Evolutionary conservation across 345 rosid genomes (phyloP).

Genomic region (Pelargonium nanum): DNA sequence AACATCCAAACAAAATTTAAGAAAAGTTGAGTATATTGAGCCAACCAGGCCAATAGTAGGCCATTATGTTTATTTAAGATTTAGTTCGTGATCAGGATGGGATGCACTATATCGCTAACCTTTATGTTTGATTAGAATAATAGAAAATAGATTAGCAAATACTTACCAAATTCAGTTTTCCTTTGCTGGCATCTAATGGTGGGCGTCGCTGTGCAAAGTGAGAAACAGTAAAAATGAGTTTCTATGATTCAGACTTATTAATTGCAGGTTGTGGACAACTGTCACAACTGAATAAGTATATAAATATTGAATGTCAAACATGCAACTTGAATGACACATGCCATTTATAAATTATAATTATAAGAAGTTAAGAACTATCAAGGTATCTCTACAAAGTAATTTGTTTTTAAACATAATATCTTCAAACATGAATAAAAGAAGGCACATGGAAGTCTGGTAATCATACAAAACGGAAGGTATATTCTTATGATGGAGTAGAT

Average conservation of each 20-base stretch:
- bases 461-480: not conserved
- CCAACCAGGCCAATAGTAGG: no score
- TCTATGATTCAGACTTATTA: not conserved
- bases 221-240: constrained; percentile 5
- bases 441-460: not conserved
- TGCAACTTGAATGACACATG: no score
- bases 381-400: not conserved
- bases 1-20: no score
- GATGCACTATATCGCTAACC: no score
- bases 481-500: not conserved
- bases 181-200: constrained; percentile 45
- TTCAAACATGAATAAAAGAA: not conserved
- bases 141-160: no score
- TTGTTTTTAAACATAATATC: not conserved
- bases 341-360: no score
- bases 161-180: constrained; percentile 61
- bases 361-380: not conserved
- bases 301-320: no score
- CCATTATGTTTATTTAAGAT: no score
- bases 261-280: not conserved
- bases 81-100: no score
- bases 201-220: constrained; percentile 51
- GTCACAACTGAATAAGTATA: not conserved
- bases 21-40: no score
- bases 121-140: no score